Evolutionary conservation across 2,329 filamentous ascomycete species (phyloP), one percentile per base, ranked within the genome.

Genomic region (Fonsecaea erecta): DNA sequence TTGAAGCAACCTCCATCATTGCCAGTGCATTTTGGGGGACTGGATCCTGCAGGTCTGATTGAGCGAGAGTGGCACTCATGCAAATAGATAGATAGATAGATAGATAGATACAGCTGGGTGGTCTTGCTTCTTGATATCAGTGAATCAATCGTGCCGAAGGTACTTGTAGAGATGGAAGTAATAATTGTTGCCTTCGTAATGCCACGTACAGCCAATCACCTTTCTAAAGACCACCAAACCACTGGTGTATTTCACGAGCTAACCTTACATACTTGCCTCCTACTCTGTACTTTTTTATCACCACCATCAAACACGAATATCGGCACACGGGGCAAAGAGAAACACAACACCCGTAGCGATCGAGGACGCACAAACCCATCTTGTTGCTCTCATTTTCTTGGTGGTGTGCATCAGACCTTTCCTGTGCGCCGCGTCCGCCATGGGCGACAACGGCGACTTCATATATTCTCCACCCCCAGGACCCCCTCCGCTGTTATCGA

Each of bases 401-500:
- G 3, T 40, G 14, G 4, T 40, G 16, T 40, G 16, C 37, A 40
- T 32, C n/a, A 18, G 2, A 2, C 8, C 52, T 34, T 54, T 32
- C n/a, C 56, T 9, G 40, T 16, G 21, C 2, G 1, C 18, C 7
- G 24, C 34, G 9, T 34, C 26, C 16, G 35, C 12, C 32, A 60
- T 64, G 62, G 57, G 18, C 51, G 14, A 30, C n/a, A 9, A 51
- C 3, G 51, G 46, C 35, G 37, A 54, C 12, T 34, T 28, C 57
- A 3, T 18, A 11, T 24, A 7, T 30, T 18, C 40, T 12, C 59
- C 52, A 21, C 69, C 68, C 35, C 63, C 56, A n/a, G 63, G 63
- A 16, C 68, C 69, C n/a, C 69, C 69, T 21, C 69, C 69, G n/a
- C 37, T 71, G 8, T 32, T 70, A 21, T 52, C 62, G 11, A 60